Percentiles rank a stretch among this genome's conserved stretches.
Conservation (phyloP, 2,329 filamentous ascomycete species). For the Polytolypa hystricis region DNA sequence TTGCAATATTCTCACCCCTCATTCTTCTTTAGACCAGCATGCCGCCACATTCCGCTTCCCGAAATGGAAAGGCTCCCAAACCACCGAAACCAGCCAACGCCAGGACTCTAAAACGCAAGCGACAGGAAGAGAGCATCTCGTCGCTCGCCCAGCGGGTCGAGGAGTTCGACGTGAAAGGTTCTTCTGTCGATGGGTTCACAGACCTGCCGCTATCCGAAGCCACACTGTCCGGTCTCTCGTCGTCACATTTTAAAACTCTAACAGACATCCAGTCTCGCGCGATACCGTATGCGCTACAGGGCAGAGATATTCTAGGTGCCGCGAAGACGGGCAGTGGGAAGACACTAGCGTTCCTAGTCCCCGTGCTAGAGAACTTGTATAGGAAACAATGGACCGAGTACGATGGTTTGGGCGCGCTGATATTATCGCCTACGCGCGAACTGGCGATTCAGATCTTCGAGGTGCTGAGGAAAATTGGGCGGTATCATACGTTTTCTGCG, state of each 20-base stretch:
- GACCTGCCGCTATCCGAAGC: constrained; percentile 77
- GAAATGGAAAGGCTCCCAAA: constrained; percentile 16
- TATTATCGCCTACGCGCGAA: constrained; percentile 89
- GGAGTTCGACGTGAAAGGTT: constrained; percentile 33
- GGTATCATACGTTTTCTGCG: constrained; percentile 81
- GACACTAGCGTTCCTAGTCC: constrained; percentile 84
- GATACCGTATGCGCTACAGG: constrained; percentile 78
- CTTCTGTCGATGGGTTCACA: constrained; percentile 56
- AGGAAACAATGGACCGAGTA: constrained; percentile 78
- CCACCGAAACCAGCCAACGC: constrained; percentile 17
- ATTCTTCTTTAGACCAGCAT: too few species aligned
- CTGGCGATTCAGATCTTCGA: constrained; percentile 95
- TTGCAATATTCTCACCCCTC: too few species aligned
- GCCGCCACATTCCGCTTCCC: background rate
- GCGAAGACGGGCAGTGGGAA: constrained; percentile 95
- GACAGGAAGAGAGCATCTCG: constrained; percentile 33
- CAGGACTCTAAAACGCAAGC: constrained; percentile 35
- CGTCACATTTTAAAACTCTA: constrained; percentile 77
- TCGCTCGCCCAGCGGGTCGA: constrained; percentile 33
- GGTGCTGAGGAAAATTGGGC: constrained; percentile 78
- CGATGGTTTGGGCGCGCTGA: constrained; percentile 83
- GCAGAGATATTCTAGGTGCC: constrained; percentile 78
- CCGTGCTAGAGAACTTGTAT: constrained; percentile 86
- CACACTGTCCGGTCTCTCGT: constrained; percentile 66
- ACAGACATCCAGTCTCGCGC: constrained; percentile 87